phyloP scores from a whole-genome alignment of 768 basidiomycete genomes.

The Sutorius australiensis region DNA sequence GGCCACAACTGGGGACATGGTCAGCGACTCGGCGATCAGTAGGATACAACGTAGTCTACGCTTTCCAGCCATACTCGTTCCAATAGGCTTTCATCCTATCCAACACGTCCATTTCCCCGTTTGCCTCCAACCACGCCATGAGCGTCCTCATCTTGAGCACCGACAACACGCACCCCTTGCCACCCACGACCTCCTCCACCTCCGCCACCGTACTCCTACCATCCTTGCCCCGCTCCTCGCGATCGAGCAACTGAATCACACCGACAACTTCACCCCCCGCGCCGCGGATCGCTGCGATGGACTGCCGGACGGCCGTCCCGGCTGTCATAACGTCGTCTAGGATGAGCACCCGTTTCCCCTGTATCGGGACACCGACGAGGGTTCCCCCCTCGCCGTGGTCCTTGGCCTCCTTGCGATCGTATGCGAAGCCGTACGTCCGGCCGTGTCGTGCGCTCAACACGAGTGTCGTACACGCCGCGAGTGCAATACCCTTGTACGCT shows the following conservation, averaged over 20 bases:
- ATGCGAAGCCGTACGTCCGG: conserved; percentile 75
- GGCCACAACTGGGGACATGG: conserved; percentile 56
- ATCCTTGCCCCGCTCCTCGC: conserved; percentile 43
- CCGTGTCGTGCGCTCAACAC: conserved; percentile 64
- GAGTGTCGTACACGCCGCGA: conserved; percentile 82
- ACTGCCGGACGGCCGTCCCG: conserved; percentile 81
- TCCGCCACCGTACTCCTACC: conserved; percentile 77
- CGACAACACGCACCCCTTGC: conserved; percentile 63
- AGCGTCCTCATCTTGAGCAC: conserved; percentile 86
- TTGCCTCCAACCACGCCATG: conserved; percentile 75
- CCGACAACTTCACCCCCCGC: conserved; percentile 83
- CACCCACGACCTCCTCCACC: conserved; percentile 67
- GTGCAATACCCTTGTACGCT: conserved; percentile 95
- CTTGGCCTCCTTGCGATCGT: conserved; percentile 94
- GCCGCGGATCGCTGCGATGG: conserved; percentile 66
- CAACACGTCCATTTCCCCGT: conserved; percentile 61
- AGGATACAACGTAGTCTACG: conserved; percentile 7
- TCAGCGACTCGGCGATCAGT: conserved; percentile 41
- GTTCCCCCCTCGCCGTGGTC: conserved; percentile 94
- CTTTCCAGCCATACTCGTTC: conserved; percentile 29
- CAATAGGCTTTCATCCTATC: conserved; percentile 70
- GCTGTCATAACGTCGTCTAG: conserved; percentile 97
- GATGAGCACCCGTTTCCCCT: conserved; percentile 78
- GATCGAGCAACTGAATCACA: conserved; percentile 81
- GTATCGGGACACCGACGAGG: conserved; percentile 82